Percentiles rank a stretch among this genome's conserved stretches.
Conservation (phyloP, 192 early-diverging fungal species). For the Pecoramyces ruminantium region DNA sequence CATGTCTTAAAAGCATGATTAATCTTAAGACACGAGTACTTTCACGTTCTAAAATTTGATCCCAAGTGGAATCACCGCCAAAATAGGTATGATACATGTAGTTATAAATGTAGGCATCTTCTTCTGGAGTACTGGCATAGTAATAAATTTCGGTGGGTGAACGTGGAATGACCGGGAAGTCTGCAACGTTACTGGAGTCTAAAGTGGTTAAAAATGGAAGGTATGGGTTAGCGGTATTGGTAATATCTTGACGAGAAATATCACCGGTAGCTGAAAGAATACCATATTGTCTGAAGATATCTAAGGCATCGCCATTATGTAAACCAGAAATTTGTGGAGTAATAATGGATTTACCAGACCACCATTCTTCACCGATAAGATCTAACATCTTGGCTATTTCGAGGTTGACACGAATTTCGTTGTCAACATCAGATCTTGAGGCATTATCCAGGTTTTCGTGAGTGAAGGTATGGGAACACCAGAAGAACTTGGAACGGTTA, state of each 20-base stretch:
- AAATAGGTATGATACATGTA: neutral
- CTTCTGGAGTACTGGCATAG: neutral
- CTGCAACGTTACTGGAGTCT: neutral
- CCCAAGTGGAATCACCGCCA: neutral
- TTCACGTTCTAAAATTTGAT: neutral
- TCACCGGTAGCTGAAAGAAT: neutral
- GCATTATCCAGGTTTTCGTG: slow-evolving; percentile 3
- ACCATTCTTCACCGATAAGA: slow-evolving; percentile 1
- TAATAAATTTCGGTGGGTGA: neutral
- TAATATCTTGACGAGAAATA: neutral
- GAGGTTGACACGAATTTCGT: neutral
- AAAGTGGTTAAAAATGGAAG: neutral
- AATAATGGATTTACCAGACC: neutral
- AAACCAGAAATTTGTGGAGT: slow-evolving; percentile 3
- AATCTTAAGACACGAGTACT: neutral
- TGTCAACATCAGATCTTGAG: neutral
- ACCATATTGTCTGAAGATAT: neutral
- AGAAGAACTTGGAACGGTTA: neutral
- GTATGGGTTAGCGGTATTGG: neutral
- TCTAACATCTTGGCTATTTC: neutral
- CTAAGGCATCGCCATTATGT: neutral
- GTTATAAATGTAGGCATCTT: neutral
- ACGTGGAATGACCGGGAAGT: neutral
- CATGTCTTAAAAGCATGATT: neutral
- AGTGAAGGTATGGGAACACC: slow-evolving; percentile 1